Evolutionary conservation across 768 basidiomycete species (phyloP).

Genomic region (Cystofilobasidium ferigula): DNA sequence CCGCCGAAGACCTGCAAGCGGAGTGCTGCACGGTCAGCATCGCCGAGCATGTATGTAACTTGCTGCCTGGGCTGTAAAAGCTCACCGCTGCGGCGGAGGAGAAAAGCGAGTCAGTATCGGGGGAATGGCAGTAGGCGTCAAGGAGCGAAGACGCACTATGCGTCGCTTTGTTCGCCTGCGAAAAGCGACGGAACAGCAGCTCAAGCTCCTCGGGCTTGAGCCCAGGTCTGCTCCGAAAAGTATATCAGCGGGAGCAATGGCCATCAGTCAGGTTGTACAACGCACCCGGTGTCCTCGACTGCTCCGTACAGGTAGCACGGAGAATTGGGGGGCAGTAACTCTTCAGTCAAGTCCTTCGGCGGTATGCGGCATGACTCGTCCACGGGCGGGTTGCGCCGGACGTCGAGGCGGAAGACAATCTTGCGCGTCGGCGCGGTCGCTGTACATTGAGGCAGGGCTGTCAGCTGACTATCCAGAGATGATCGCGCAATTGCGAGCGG

Average conservation of each 20-base stretch:
- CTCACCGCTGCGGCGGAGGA: too few species aligned
- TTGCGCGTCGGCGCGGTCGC: slow-evolving; percentile 27
- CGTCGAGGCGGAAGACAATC: slow-evolving; percentile 37
- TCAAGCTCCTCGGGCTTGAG: slow-evolving; percentile 33
- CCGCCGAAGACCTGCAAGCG: slow-evolving; percentile 32
- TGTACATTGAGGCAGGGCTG: too few species aligned
- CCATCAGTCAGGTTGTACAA: not conserved
- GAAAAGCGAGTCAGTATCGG: too few species aligned
- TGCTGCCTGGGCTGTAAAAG: too few species aligned
- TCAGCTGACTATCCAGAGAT: not conserved
- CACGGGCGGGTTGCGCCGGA: slow-evolving; percentile 35
- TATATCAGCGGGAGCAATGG: not conserved
- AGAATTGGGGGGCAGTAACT: not conserved
- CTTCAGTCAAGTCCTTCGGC: slow-evolving; percentile 10
- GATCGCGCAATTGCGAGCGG: not conserved
- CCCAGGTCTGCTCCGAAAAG: slow-evolving; percentile 31
- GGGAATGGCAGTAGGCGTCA: too few species aligned
- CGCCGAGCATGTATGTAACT: too few species aligned
- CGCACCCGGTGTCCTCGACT: not conserved
- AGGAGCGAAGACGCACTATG: not conserved
- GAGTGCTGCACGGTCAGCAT: not conserved
- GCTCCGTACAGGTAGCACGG: slow-evolving; percentile 1
- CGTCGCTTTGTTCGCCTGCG: slow-evolving; percentile 15
- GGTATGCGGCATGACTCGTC: slow-evolving; percentile 35
- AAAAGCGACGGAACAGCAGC: slow-evolving; percentile 35